These are phyloP conservation scores for Cytospora schulzeri DNA, from an alignment of 2,329 filamentous ascomycete species.

Conservation along the genomic window DNA sequence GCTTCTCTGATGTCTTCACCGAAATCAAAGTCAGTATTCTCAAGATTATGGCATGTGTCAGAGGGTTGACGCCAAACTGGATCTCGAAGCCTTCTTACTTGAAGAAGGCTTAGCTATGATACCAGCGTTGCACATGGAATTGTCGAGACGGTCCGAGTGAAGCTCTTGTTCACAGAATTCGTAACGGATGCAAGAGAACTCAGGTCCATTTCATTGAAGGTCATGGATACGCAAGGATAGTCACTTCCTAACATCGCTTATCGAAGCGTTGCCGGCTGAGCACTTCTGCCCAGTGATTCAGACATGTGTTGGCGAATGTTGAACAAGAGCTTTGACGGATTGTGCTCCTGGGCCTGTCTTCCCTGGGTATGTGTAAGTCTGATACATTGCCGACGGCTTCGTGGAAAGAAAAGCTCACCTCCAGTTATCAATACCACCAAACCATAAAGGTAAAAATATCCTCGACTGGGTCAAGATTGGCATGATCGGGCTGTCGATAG, in stretches of 20 bases:
- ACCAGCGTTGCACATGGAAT: conserved; percentile 39
- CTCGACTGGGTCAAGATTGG: conserved; percentile 29
- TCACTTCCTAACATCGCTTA: conserved; percentile 39
- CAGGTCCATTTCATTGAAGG: conserved; percentile 42
- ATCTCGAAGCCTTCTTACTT: conserved; percentile 41
- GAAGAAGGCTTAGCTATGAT: conserved; percentile 38
- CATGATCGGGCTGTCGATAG: not conserved
- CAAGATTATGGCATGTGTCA: conserved; percentile 44
- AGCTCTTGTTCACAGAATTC: not conserved
- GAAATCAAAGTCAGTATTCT: conserved; percentile 36
- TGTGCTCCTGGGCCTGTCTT: conserved; percentile 9
- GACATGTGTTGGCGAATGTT: conserved; percentile 14
- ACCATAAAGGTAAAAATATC: conserved; percentile 14
- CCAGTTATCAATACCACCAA: conserved; percentile 16
- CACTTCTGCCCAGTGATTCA: conserved; percentile 43
- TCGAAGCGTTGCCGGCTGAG: conserved; percentile 41
- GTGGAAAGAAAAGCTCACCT: not conserved
- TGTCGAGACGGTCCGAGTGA: conserved; percentile 35
- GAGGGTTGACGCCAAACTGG: conserved; percentile 44
- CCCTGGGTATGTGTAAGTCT: conserved; percentile 3
- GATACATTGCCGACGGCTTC: not conserved
- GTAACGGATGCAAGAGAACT: conserved; percentile 11
- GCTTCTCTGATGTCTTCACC: conserved; percentile 31
- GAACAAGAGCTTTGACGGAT: conserved; percentile 8
- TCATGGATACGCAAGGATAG: conserved; percentile 3